Conservation (phyloP, 164 flowering plant genomes). For the Vitis amurensis region DNA sequence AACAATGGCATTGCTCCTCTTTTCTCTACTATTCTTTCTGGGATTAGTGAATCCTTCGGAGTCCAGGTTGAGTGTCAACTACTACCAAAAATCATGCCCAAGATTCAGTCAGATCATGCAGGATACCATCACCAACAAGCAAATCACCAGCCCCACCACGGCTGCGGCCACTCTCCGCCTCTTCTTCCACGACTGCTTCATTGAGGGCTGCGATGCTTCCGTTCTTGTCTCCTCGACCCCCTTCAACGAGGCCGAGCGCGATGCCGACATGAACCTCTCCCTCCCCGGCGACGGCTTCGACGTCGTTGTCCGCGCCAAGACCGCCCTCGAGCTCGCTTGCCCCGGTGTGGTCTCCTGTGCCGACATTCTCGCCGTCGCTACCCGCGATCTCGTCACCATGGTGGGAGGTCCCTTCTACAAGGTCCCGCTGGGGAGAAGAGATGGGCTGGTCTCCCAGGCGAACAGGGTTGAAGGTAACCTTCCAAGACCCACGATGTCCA, state of each 20-base stretch:
- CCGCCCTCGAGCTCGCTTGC: conserved; percentile 71
- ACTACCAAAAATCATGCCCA: conserved; percentile 55
- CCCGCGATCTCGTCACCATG: conserved; percentile 62
- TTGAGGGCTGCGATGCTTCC: conserved; percentile 72
- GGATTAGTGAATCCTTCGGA: conserved; percentile 2
- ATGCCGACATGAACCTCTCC: conserved; percentile 68
- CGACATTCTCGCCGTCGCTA: conserved; percentile 72
- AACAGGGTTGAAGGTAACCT: conserved; percentile 39
- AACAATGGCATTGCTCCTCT: neutral
- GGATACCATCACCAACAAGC: conserved; percentile 46
- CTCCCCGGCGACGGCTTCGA: conserved; percentile 90
- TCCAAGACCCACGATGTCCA: conserved; percentile 45
- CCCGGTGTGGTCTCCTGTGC: conserved; percentile 80
- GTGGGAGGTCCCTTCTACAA: conserved; percentile 76
- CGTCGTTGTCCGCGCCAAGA: conserved; percentile 61
- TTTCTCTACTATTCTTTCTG: neutral
- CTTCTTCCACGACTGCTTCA: conserved; percentile 65
- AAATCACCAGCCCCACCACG: conserved; percentile 53
- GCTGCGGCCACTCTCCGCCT: conserved; percentile 65
- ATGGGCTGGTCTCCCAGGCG: conserved; percentile 42
- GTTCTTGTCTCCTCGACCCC: conserved; percentile 56
- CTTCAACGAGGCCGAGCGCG: conserved; percentile 64
- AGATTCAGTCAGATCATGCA: conserved; percentile 40
- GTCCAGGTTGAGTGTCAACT: conserved; percentile 18
- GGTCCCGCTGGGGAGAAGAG: conserved; percentile 58